phyloP scores from a whole-genome alignment of 345 rosid genomes.

The Iberis pinnata region DNA sequence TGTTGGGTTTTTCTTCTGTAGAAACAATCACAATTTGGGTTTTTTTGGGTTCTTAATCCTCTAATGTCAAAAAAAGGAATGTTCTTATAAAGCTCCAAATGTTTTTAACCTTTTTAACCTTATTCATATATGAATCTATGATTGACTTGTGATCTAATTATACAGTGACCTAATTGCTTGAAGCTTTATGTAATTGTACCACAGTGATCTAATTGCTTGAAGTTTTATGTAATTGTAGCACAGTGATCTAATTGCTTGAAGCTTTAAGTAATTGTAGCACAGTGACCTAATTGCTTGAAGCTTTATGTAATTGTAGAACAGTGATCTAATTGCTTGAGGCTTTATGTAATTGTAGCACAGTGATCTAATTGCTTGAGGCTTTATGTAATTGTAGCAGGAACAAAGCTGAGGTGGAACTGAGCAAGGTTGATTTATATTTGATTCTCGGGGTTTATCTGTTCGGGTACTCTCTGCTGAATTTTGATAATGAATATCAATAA shows the following conservation, averaged over 20 bases:
- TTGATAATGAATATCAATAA: conserved; percentile 60
- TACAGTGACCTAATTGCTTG: too few relatives aligned
- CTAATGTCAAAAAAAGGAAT: neutral
- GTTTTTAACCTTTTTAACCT: neutral
- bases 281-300: neutral
- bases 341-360: conserved; percentile 8
- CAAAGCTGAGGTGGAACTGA: conserved; percentile 11
- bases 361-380: neutral
- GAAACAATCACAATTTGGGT: too few relatives aligned
- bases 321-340: neutral
- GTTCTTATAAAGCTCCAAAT: neutral
- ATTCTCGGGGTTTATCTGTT: neutral
- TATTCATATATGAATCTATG: too few relatives aligned
- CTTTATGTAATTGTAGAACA: conserved; percentile 8
- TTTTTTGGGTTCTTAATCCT: neutral
- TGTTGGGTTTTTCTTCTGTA: too few relatives aligned
- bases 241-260: neutral
- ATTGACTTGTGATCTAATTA: too few relatives aligned
- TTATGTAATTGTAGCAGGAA: conserved; percentile 9
- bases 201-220: too few relatives aligned
- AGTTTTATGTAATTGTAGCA: too few relatives aligned
- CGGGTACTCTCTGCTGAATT: neutral
- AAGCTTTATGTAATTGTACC: too few relatives aligned
- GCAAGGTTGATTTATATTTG: neutral
- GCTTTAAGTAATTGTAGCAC: conserved; percentile 7